Evolutionary conservation across 1,139 yeast genomes (phyloP).

Genomic region (Sugiyamaella castrensis): DNA sequence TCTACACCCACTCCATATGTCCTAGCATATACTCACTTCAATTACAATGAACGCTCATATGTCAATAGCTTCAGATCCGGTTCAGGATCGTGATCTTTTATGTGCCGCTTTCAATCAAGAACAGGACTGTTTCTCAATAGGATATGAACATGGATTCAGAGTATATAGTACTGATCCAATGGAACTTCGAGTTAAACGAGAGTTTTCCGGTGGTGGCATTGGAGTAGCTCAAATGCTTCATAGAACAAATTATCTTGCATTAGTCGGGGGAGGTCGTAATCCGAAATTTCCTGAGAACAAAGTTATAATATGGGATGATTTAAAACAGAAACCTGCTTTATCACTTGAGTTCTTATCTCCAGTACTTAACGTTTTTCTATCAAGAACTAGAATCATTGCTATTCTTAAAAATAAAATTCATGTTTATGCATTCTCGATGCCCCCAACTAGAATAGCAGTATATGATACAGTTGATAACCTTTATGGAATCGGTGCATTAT

Average conservation of each 20-base stretch:
- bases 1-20: too few relatives aligned
- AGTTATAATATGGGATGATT: constrained; percentile 83
- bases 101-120: constrained; percentile 81
- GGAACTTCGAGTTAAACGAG: constrained; percentile 69
- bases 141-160: constrained; percentile 76
- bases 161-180: constrained; percentile 90
- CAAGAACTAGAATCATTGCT: constrained; percentile 72
- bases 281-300: constrained; percentile 78
- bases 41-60: constrained; percentile 13
- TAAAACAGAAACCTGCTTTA: constrained; percentile 72
- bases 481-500: constrained; percentile 63
- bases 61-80: constrained; percentile 9
- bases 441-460: constrained; percentile 65
- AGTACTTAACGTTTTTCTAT: constrained; percentile 67
- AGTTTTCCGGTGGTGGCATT: constrained; percentile 53
- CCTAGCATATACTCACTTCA: too few relatives aligned
- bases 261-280: constrained; percentile 82
- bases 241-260: constrained; percentile 82
- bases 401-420: constrained; percentile 64
- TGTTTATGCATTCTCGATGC: constrained; percentile 76
- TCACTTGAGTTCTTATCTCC: constrained; percentile 72
- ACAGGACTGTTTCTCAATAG: constrained; percentile 83
- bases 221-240: constrained; percentile 80
- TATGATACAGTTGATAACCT: constrained; percentile 73
- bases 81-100: constrained; percentile 39